Evolutionary conservation across 192 early-diverging fungal genomes (phyloP).

Genomic region (Umbelopsis isabellina): DNA sequence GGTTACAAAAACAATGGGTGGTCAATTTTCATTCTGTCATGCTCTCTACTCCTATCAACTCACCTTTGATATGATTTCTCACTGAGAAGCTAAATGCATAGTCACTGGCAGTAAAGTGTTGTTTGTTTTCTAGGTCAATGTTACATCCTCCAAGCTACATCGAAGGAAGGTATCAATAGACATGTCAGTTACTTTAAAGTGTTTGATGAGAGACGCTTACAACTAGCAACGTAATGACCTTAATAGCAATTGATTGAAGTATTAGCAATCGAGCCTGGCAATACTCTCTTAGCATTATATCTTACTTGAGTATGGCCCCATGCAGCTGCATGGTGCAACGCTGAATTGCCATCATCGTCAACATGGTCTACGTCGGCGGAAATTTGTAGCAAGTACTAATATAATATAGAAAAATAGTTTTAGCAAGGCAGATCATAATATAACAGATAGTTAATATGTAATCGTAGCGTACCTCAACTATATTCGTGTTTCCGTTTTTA

Average conservation of each 20-base stretch:
- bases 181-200: not conserved
- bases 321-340: constrained; percentile 42
- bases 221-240: constrained; percentile 30
- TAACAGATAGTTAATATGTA: not conserved
- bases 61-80: constrained; percentile 34
- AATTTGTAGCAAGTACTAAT: constrained; percentile 35
- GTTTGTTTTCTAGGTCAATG: constrained; percentile 34
- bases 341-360: constrained; percentile 47
- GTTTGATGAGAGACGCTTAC: not conserved
- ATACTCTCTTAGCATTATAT: not conserved
- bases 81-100: constrained; percentile 36
- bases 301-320: constrained; percentile 43
- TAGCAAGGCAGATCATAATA: not conserved
- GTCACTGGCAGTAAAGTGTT: constrained; percentile 31
- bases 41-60: not conserved
- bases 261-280: no score
- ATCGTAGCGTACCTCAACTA: constrained; percentile 32
- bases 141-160: constrained; percentile 33
- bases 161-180: not conserved
- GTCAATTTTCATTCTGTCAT: not conserved
- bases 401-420: not conserved
- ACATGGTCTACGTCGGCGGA: constrained; percentile 44
- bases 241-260: not conserved
- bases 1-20: no score
- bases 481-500: constrained; percentile 41